Percentiles rank a stretch among this genome's conserved stretches.
Conservation (phyloP, 225 moss, liverwort and hornwort genomes). For the Polytrichum formosum region DNA sequence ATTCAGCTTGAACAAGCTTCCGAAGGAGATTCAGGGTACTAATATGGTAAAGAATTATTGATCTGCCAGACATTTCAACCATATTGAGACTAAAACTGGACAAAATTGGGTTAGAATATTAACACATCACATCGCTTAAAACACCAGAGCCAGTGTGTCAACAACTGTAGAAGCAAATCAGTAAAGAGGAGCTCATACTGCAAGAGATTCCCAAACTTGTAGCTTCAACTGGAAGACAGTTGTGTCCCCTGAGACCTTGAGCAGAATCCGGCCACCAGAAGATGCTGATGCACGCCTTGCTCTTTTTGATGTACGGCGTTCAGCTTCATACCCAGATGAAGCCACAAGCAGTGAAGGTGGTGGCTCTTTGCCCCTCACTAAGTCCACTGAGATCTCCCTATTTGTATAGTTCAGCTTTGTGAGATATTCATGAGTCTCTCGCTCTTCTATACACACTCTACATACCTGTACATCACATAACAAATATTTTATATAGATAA, state of each 20-base stretch:
- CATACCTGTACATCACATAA: slow-evolving; percentile 64
- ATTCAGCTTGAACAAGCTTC: too few species aligned
- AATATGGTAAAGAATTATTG: too few species aligned
- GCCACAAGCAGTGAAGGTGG: slow-evolving; percentile 90
- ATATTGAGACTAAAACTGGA: too few species aligned
- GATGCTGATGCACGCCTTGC: slow-evolving; percentile 84
- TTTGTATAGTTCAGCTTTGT: slow-evolving; percentile 79
- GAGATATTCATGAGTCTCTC: slow-evolving; percentile 80
- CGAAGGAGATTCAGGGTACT: too few species aligned
- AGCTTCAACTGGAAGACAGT: slow-evolving; percentile 93
- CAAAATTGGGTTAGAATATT: too few species aligned
- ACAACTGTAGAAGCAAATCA: too few species aligned
- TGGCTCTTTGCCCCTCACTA: slow-evolving; percentile 91
- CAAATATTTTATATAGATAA: too few species aligned
- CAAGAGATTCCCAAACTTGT: slow-evolving; percentile 95
- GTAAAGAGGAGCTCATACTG: slow-evolving; percentile 41
- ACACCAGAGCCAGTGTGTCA: too few species aligned
- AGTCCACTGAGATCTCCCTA: slow-evolving; percentile 86
- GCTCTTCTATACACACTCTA: slow-evolving; percentile 89
- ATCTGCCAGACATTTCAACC: too few species aligned
- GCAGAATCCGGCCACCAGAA: slow-evolving; percentile 76
- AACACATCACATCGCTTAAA: too few species aligned
- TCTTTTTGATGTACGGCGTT: slow-evolving; percentile 93
- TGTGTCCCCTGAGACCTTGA: slow-evolving; percentile 92
- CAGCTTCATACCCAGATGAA: slow-evolving; percentile 70